Base-by-base conservation (phyloP, 768 basidiomycete genomes). In the Mycena chlorophos region DNA sequence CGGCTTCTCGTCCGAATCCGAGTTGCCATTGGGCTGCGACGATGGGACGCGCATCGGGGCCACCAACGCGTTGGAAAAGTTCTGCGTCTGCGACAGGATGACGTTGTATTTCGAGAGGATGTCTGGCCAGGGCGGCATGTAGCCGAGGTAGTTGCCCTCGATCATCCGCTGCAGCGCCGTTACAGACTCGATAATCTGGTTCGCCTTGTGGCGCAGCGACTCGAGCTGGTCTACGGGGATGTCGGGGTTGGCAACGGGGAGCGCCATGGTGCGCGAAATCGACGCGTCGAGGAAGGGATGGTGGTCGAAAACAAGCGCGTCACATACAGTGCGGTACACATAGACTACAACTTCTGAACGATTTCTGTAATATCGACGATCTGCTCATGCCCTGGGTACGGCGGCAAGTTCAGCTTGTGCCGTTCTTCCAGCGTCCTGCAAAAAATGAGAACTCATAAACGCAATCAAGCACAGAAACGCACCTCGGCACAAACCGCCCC, bases 401-500 rank as follows among this genome's bases (percentile, higher is more conserved):
- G 69, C 0, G 94, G 94, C 20, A 98, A 72, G 66, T 95, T 86
- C 37, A 98, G 79, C 55, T 83, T 69, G 66, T 80, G 91, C 66
- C 85, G 91, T 61, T 88, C 80, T 52, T 83, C 88, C 63, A 97
- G 62, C 17, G 75, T 63, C 65, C 94, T 97, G 64, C 19, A 23
- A 2, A n/a, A n/a, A n/a, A n/a, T 26, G 20, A 39, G 10, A 52
- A 63, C 17, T 45, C 10, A 31, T n/a, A 54, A 46, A 20, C 13
- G 12, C 51, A 16, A 47, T 20, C 31, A 26, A 34, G 28, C 4
- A 46, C 26, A 3, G 19, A 23, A 4, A 16, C 87, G 62, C 63
- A 95, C 94, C 80, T 88, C 4, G 94, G 86, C 19, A 98, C 82
- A 68, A 99, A 99, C 57, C 97, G 77, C 1, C 97, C 97, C 2